Evolutionary conservation across 2,329 filamentous ascomycete genomes (phyloP).

Genomic region (Alternaria sp.): DNA sequence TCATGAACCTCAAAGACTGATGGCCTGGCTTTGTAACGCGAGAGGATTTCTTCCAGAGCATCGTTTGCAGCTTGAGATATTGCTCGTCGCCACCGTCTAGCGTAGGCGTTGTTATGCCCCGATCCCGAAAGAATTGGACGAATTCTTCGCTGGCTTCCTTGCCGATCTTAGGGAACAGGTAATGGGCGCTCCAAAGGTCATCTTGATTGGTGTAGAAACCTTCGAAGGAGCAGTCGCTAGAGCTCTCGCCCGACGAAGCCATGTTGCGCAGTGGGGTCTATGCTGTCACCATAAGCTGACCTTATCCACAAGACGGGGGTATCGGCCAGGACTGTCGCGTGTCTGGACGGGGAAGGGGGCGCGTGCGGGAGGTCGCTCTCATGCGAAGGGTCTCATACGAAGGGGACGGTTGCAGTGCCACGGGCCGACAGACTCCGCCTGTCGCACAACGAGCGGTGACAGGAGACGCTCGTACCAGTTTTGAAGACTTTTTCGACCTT

Average conservation of each 20-base stretch:
- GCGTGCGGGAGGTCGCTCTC: neutral
- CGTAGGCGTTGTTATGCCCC: neutral
- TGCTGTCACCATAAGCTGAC: neutral
- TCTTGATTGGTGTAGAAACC: neutral
- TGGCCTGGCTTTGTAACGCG: neutral
- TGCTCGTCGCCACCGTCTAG: neutral
- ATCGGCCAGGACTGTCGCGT: neutral
- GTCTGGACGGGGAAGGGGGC: neutral
- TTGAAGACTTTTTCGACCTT: neutral
- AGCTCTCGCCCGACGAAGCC: neutral
- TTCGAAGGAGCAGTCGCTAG: neutral
- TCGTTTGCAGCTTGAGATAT: conserved; percentile 10
- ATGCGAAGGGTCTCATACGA: neutral
- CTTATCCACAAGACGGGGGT: neutral
- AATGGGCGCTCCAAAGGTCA: neutral
- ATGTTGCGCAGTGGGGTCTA: neutral
- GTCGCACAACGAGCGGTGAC: neutral
- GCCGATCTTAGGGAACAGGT: conserved; percentile 4
- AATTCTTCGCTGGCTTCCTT: conserved; percentile 4
- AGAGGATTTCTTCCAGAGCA: conserved; percentile 11
- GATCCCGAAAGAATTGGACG: neutral
- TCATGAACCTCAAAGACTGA: neutral
- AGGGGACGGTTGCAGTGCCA: neutral
- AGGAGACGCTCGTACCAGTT: neutral
- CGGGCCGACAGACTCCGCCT: neutral